Conservation (phyloP, 495 filamentous ascomycete species). For the Penicillium manginii region DNA sequence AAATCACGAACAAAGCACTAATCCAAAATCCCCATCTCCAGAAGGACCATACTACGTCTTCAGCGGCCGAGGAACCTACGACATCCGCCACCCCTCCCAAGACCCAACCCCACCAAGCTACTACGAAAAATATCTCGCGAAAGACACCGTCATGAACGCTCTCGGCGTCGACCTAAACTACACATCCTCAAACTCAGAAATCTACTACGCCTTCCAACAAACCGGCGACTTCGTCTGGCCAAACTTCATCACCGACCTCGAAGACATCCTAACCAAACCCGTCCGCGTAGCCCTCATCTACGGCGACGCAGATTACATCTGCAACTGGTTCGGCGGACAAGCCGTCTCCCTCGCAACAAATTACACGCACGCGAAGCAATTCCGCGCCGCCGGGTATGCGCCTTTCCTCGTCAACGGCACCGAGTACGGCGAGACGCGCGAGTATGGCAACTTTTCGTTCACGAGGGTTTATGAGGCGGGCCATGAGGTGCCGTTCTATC, state of each 20-base stretch:
- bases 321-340: conserved; percentile 54
- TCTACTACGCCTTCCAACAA: conserved; percentile 57
- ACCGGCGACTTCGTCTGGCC: conserved; percentile 54
- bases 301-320: conserved; percentile 62
- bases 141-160: conserved; percentile 58
- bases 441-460: conserved; percentile 62
- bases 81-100: conserved; percentile 55
- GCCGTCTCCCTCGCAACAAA: conserved; percentile 44
- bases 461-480: conserved; percentile 61
- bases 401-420: conserved; percentile 45
- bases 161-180: conserved; percentile 71
- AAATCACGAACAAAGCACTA: background rate
- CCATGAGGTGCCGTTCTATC: conserved; percentile 62
- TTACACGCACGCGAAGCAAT: conserved; percentile 42
- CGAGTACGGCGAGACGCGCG: conserved; percentile 54
- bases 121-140: conserved; percentile 65
- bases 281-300: conserved; percentile 72
- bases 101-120: conserved; percentile 66
- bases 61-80: conserved; percentile 59
- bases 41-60: conserved; percentile 39
- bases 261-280: conserved; percentile 52
- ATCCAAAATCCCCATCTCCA: conserved; percentile 21
- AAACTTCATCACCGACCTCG: conserved; percentile 57
- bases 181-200: conserved; percentile 53
- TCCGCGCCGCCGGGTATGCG: conserved; percentile 50